phyloP scores from a whole-genome alignment of 768 basidiomycete genomes.

The Phallus indusiatus region DNA sequence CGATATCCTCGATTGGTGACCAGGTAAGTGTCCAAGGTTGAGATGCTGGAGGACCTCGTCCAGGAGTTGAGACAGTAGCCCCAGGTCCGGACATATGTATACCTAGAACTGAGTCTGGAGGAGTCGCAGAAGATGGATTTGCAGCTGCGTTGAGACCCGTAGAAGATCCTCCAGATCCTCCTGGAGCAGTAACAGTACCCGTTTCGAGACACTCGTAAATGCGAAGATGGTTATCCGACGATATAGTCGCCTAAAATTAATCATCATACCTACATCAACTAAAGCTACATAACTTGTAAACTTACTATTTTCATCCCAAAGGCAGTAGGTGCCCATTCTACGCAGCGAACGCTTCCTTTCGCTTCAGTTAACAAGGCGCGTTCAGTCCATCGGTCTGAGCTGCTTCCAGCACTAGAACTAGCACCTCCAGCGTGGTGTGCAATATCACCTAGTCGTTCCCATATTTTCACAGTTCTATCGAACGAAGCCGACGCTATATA shows the following conservation, averaged over 20 bases:
- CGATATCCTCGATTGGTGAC: constrained; percentile 70
- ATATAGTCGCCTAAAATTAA: constrained; percentile 64
- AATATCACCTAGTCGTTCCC: constrained; percentile 52
- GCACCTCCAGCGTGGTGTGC: constrained; percentile 15
- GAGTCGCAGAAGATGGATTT: background rate
- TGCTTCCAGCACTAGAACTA: constrained; percentile 14
- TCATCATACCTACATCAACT: too few relatives aligned
- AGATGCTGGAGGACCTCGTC: background rate
- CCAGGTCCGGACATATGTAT: background rate
- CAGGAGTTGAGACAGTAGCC: background rate
- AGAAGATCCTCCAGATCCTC: background rate
- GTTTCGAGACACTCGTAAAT: constrained; percentile 82
- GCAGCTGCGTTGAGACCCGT: background rate
- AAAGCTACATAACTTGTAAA: too few relatives aligned
- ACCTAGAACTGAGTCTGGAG: background rate
- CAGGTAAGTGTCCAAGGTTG: constrained; percentile 62
- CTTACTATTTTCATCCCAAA: constrained; percentile 84
- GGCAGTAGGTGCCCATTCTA: constrained; percentile 82
- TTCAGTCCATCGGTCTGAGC: constrained; percentile 53
- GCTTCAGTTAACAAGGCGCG: constrained; percentile 72
- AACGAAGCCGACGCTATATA: constrained; percentile 83
- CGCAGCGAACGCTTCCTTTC: constrained; percentile 72
- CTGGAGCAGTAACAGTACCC: background rate
- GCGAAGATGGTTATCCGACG: constrained; percentile 79
- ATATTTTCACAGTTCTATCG: constrained; percentile 87